phyloP scores from a whole-genome alignment of 2,329 filamentous ascomycete genomes.

The Dendryphion nanum region DNA sequence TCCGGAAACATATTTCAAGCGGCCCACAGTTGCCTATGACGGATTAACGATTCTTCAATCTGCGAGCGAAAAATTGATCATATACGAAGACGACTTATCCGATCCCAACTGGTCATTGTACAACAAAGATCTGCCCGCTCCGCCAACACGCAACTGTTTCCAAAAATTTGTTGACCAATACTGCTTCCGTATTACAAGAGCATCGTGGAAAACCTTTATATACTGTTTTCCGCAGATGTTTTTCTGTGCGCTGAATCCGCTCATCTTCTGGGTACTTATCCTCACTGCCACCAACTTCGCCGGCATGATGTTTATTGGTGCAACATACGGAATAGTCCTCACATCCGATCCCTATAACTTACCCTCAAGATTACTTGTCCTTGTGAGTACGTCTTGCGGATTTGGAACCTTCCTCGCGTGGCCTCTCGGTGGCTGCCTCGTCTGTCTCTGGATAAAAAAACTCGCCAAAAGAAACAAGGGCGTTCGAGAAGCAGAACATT shows the following conservation, averaged over 20 bases:
- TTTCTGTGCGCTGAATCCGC: conserved; percentile 26
- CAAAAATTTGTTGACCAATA: conserved; percentile 12
- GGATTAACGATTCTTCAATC: too few relatives aligned
- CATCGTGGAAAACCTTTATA: conserved; percentile 24
- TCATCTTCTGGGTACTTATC: conserved; percentile 33
- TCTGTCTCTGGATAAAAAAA: conserved; percentile 8
- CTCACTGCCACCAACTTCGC: conserved; percentile 23
- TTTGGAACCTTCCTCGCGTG: conserved; percentile 18
- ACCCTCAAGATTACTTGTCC: conserved; percentile 9
- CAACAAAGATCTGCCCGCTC: too few relatives aligned
- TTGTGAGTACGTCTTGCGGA: conserved; percentile 20
- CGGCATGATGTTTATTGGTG: conserved; percentile 30
- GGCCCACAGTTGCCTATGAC: too few relatives aligned
- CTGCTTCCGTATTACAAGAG: conserved; percentile 17
- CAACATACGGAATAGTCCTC: conserved; percentile 21
- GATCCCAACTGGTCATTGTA: too few relatives aligned
- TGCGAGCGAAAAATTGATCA: too few relatives aligned
- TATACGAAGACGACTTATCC: too few relatives aligned
- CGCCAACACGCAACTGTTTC: conserved; percentile 4
- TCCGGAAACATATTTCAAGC: too few relatives aligned
- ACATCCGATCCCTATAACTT: conserved; percentile 22
- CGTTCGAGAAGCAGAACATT: conserved; percentile 31
- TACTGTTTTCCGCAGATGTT: conserved; percentile 26
- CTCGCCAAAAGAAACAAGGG: conserved; percentile 23
- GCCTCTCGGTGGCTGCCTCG: too few relatives aligned